These are phyloP conservation scores for Vanrija sp. DNA, from an alignment of 1,284 basidiomycete genomes.

Conservation along the genomic window DNA sequence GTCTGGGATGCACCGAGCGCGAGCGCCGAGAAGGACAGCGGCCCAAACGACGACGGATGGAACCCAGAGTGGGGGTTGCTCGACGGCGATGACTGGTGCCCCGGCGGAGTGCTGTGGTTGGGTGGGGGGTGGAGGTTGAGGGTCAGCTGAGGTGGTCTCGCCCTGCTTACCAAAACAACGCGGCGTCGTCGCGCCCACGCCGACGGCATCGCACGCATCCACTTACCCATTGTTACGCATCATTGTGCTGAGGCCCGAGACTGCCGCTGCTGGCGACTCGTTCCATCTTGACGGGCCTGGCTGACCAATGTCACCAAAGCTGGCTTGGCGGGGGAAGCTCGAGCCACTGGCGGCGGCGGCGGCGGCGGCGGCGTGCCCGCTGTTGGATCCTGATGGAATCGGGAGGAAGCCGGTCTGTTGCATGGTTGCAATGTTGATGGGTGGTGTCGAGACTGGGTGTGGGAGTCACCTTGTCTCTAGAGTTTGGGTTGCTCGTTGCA, in stretches of 20 bases:
- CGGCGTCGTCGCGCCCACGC: too few relatives aligned
- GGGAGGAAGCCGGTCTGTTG: conserved; percentile 13
- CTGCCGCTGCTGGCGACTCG: conserved; percentile 4
- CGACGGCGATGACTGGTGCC: conserved; percentile 9
- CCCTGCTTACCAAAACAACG: too few relatives aligned
- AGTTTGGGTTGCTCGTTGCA: too few relatives aligned
- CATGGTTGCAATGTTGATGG: not conserved
- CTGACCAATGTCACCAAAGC: conserved; percentile 1
- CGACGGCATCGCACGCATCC: not conserved
- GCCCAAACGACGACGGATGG: conserved; percentile 37
- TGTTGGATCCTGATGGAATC: conserved; percentile 8
- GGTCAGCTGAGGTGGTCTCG: too few relatives aligned
- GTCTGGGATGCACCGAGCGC: conserved; percentile 27
- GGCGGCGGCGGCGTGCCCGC: not conserved
- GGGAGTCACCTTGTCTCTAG: not conserved
- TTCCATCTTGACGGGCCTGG: conserved; percentile 6
- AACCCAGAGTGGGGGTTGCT: conserved; percentile 28
- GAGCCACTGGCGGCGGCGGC: not conserved
- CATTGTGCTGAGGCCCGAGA: conserved; percentile 11
- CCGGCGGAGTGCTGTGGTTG: conserved; percentile 8
- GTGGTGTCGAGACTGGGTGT: not conserved
- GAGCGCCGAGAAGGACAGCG: conserved; percentile 29
- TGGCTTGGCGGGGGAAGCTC: conserved; percentile 6
- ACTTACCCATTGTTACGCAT: conserved; percentile 9
- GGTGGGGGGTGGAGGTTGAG: too few relatives aligned